Conservation (phyloP, 192 early-diverging fungal species). For the Backusella psychrophila region DNA sequence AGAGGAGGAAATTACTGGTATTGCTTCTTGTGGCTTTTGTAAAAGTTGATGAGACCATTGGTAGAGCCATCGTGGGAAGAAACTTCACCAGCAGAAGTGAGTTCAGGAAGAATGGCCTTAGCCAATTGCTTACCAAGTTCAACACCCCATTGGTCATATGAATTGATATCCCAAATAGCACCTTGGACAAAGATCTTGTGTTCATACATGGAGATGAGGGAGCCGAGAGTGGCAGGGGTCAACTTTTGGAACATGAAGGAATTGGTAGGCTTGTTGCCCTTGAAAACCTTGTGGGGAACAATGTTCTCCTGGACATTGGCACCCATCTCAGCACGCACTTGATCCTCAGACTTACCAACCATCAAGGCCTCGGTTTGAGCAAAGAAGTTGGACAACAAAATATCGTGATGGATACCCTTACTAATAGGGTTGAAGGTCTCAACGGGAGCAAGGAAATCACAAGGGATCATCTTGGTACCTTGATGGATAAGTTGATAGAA, state of each 20-base stretch:
- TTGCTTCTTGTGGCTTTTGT: constrained; percentile 56
- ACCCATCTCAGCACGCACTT: constrained; percentile 81
- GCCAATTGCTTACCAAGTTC: constrained; percentile 99
- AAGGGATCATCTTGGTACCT: constrained; percentile 95
- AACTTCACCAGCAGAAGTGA: constrained; percentile 59
- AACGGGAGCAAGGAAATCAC: constrained; percentile 95
- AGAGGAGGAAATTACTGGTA: background rate
- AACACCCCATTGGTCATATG: constrained; percentile 94
- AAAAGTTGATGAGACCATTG: constrained; percentile 97
- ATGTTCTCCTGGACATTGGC: constrained; percentile 62
- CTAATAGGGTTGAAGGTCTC: constrained; percentile 91
- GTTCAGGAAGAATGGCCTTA: constrained; percentile 92
- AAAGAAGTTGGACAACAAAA: constrained; percentile 98
- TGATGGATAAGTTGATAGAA: constrained; percentile 99
- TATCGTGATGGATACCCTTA: constrained; percentile 86
- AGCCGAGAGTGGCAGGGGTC: constrained; percentile 86
- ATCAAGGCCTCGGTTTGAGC: constrained; percentile 98
- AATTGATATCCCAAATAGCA: constrained; percentile 97
- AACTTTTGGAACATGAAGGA: constrained; percentile 92
- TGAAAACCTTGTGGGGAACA: constrained; percentile 95
- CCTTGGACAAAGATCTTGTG: constrained; percentile 99
- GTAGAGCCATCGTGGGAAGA: constrained; percentile 87
- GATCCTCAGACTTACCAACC: constrained; percentile 81
- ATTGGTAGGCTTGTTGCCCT: constrained; percentile 97
- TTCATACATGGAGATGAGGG: constrained; percentile 96